phyloP scores from a whole-genome alignment of 1,139 yeast species.

The Maudiozyma humilis region DNA sequence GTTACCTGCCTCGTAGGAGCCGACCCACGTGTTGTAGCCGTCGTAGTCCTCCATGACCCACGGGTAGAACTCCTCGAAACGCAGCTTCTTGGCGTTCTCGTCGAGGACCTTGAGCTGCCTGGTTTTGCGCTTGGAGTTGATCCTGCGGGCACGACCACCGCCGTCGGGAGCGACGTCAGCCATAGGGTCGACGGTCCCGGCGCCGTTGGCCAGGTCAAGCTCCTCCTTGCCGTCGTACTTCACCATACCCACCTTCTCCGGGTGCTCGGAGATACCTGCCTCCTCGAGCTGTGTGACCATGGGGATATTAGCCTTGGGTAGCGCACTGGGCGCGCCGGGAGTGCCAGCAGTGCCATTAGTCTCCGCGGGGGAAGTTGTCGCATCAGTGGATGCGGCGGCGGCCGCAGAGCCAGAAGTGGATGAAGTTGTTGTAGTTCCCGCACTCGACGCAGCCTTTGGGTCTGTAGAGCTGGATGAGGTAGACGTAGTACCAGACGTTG shows the following conservation, averaged over 20 bases:
- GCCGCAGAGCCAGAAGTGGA: not conserved
- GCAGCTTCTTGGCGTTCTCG: conserved; percentile 68
- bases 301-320: conserved; percentile 11
- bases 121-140: conserved; percentile 70
- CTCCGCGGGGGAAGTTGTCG: not conserved
- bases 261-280: conserved; percentile 31
- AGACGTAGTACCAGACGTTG: no score
- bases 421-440: not conserved
- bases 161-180: conserved; percentile 89
- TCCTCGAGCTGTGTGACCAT: conserved; percentile 27
- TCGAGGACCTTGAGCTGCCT: conserved; percentile 74
- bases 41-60: conserved; percentile 98
- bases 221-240: conserved; percentile 32
- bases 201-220: conserved; percentile 20
- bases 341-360: not conserved
- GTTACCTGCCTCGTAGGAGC: conserved; percentile 90
- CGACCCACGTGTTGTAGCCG: conserved; percentile 89
- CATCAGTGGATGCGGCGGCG: no score
- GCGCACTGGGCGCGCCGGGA: not conserved
- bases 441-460: not conserved
- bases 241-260: conserved; percentile 33
- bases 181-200: conserved; percentile 30
- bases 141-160: conserved; percentile 66
- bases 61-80: conserved; percentile 94
- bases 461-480: no score